Percentiles rank a stretch among this genome's conserved stretches.
Evolutionary conservation across 1,139 yeast genomes (phyloP).

Genomic region (Geotrichum reessii): DNA sequence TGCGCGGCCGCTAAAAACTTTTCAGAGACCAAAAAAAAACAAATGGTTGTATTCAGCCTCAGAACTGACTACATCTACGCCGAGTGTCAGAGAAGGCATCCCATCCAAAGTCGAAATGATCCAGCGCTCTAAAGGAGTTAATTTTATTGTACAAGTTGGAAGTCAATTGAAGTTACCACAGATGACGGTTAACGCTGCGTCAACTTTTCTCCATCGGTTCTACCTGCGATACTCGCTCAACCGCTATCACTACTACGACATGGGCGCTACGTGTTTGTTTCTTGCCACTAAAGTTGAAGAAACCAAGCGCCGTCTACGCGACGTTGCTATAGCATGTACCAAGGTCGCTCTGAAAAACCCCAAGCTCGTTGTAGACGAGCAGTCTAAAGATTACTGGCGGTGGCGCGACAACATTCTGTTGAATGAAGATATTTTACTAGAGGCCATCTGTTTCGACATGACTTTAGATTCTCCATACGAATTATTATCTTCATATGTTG

Average conservation of each 20-base stretch:
- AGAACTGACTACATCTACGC: slow-evolving; percentile 27
- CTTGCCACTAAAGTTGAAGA: slow-evolving; percentile 51
- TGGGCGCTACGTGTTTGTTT: slow-evolving; percentile 47
- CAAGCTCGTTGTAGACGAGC: slow-evolving; percentile 41
- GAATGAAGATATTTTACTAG: slow-evolving; percentile 45
- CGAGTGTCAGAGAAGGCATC: slow-evolving; percentile 39
- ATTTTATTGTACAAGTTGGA: slow-evolving; percentile 44
- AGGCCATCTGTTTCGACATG: slow-evolving; percentile 48
- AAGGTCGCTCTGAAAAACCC: slow-evolving; percentile 43
- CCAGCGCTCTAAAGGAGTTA: slow-evolving; percentile 45
- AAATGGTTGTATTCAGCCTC: slow-evolving; percentile 17
- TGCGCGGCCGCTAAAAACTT: neutral
- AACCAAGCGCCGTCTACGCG: slow-evolving; percentile 43
- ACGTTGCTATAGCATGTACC: slow-evolving; percentile 45
- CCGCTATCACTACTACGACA: slow-evolving; percentile 41
- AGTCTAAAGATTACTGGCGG: slow-evolving; percentile 45
- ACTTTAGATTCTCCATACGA: slow-evolving; percentile 43
- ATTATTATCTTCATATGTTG: slow-evolving; percentile 26
- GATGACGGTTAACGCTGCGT: slow-evolving; percentile 45
- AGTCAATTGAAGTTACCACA: slow-evolving; percentile 43
- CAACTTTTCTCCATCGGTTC: slow-evolving; percentile 47
- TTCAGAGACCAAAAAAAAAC: slow-evolving; percentile 12
- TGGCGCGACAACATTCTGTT: slow-evolving; percentile 46
- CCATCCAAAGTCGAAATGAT: slow-evolving; percentile 38
- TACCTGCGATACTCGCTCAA: slow-evolving; percentile 43